Conservation (phyloP, 352 stramenopile genomes). For the Globisporangium cederbergense region DNA sequence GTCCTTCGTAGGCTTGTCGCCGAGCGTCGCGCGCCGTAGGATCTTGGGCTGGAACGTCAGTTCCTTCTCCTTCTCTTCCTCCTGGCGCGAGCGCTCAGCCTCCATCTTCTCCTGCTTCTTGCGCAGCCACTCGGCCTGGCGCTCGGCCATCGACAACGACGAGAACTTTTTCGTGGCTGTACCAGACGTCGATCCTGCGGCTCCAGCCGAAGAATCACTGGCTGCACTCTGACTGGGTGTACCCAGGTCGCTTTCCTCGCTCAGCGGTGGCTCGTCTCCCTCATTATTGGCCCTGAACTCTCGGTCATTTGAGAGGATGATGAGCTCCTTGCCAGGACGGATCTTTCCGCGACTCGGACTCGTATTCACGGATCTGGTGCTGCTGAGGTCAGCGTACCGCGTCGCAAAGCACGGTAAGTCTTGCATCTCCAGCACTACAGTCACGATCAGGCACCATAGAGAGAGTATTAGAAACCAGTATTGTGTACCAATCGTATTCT, state of each 20-base stretch:
- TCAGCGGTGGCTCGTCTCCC: conserved; percentile 19
- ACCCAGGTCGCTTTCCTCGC: conserved; percentile 19
- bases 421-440: conserved; percentile 58
- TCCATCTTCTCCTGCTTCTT: conserved; percentile 81
- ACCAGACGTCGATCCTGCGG: conserved; percentile 13
- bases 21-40: conserved; percentile 60
- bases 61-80: conserved; percentile 71
- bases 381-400: conserved; percentile 11
- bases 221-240: neutral
- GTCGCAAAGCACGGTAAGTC: conserved; percentile 51
- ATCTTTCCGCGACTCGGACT: conserved; percentile 76
- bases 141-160: conserved; percentile 72
- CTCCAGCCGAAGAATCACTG: neutral
- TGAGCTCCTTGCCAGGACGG: conserved; percentile 72
- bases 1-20: conserved; percentile 38
- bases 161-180: conserved; percentile 44
- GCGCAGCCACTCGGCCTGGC: conserved; percentile 71
- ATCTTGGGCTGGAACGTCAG: conserved; percentile 84
- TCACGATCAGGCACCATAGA: neutral
- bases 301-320: conserved; percentile 59
- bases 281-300: conserved; percentile 12
- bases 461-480: neutral
- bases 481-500: neutral
- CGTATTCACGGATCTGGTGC: conserved; percentile 13
- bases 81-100: conserved; percentile 53